Evolutionary conservation across 2,329 filamentous ascomycete genomes (phyloP).

Genomic region (Colletotrichum phormii): DNA sequence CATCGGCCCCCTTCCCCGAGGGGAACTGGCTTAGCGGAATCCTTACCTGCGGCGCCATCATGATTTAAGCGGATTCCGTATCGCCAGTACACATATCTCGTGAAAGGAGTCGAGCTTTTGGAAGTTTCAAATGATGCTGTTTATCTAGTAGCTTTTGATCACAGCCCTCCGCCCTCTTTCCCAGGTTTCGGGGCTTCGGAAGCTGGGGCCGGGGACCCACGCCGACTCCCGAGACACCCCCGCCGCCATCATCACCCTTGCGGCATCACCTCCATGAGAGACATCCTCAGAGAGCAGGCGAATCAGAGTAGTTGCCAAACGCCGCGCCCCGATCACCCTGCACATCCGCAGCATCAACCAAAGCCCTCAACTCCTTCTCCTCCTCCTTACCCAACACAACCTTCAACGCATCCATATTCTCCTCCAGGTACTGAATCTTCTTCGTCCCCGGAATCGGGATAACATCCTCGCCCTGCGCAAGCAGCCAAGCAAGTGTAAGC

Average conservation of each 20-base stretch:
- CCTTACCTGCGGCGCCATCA: too few species aligned
- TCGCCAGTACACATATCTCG: too few species aligned
- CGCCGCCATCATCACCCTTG: not conserved
- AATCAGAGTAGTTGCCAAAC: constrained; percentile 8
- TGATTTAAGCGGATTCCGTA: not conserved
- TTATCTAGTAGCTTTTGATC: not conserved
- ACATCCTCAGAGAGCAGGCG: not conserved
- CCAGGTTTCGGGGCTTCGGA: constrained; percentile 7
- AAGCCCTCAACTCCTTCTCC: constrained; percentile 46
- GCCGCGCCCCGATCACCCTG: constrained; percentile 38
- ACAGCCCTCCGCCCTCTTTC: not conserved
- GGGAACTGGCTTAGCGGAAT: not conserved
- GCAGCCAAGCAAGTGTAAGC: constrained; percentile 72
- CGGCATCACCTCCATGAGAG: not conserved
- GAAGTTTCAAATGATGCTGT: not conserved
- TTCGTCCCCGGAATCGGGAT: constrained; percentile 69
- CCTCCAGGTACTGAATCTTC: constrained; percentile 58
- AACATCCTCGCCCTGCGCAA: constrained; percentile 69
- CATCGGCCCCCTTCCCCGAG: constrained; percentile 27
- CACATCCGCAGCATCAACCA: constrained; percentile 43
- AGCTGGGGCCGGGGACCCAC: not conserved
- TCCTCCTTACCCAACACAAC: constrained; percentile 50
- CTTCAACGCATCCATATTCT: constrained; percentile 53
- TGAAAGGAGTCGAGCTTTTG: too few species aligned
- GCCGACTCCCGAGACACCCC: constrained; percentile 6